Base-by-base conservation (phyloP, 495 filamentous ascomycete genomes). In the Neurospora cerealis region DNA sequence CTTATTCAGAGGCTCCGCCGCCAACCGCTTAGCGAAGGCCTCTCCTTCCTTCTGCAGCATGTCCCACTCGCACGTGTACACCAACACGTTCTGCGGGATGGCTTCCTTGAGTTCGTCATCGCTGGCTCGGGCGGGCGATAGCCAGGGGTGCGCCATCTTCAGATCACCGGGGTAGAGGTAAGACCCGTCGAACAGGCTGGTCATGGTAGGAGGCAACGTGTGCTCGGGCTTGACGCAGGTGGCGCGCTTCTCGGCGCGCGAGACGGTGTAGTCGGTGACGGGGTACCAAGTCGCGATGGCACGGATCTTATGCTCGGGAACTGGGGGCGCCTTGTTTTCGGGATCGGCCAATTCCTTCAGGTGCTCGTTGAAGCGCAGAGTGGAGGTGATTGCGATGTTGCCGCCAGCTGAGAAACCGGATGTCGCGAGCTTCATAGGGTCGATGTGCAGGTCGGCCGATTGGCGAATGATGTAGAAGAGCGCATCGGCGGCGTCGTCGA, bases 61-160 rank as follows among this genome's bases (percentile, higher is more conserved):
- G 78, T 97, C 95, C 89, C 91, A 96, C 81, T 97, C 95, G 81
- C 93, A 97, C 13, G 92, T 90, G 75, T 90, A 93, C 62, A 98
- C 81, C 5, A 87, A 78, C 21, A 88, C 80, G 5, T 89, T 86
- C 0, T 85, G 79, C 6, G 84, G 86, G 2, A 88, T 82, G 78
- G 87, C 83, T 8, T 78, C 79, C 8, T 69, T 76, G 15, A 86
- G 76, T 38, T 83, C 41, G 34, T 83, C 80, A 72, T 86, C 83
- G 5, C 79, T 74, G 2, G 83, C 83, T 71, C 79, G 48, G 73
- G 78, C 0, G 85, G 85, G 4, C 38, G 84, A 86, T 6, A 86
- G 72, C 13, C 76, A 78, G 0, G 83, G 83, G 42, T 81, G 75
- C 3, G 79, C 70, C 5, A 85, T 79, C 32, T 78, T 46, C 0